Conservation (phyloP, 805 yeast species). For the Cephaloascus albidus region DNA sequence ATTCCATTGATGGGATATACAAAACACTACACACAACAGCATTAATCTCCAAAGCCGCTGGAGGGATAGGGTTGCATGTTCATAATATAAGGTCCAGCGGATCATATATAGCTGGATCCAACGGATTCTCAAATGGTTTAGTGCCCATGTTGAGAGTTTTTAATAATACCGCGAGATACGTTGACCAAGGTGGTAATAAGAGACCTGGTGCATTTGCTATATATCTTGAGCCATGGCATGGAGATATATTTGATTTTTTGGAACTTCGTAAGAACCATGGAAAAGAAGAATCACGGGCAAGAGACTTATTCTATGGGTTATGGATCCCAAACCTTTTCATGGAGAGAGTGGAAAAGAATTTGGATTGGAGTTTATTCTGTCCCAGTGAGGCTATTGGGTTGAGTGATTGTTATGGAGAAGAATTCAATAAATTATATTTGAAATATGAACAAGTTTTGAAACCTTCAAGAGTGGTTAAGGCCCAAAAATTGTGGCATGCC, state of each 20-base stretch:
- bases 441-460: slow-evolving; percentile 41
- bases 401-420: slow-evolving; percentile 45
- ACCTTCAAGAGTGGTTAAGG: slow-evolving; percentile 41
- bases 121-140: slow-evolving; percentile 54
- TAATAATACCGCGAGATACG: slow-evolving; percentile 55
- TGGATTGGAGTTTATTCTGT: slow-evolving; percentile 50
- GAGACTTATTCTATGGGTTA: slow-evolving; percentile 54
- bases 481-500: slow-evolving; percentile 54
- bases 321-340: slow-evolving; percentile 58
- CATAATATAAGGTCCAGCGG: slow-evolving; percentile 53
- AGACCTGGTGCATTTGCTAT: slow-evolving; percentile 59
- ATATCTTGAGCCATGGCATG: slow-evolving; percentile 56
- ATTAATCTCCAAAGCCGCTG: slow-evolving; percentile 52
- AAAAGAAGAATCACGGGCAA: slow-evolving; percentile 53
- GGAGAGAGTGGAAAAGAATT: slow-evolving; percentile 49
- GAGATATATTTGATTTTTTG: slow-evolving; percentile 48
- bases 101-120: slow-evolving; percentile 52
- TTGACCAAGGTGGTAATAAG: slow-evolving; percentile 59
- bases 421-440: slow-evolving; percentile 41
- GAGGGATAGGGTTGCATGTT: slow-evolving; percentile 55
- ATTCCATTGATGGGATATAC: slow-evolving; percentile 55
- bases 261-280: slow-evolving; percentile 57
- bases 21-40: slow-evolving; percentile 55
- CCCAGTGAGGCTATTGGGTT: slow-evolving; percentile 53
- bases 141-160: slow-evolving; percentile 57